Evolutionary conservation across 352 stramenopile genomes (phyloP), one percentile per base, ranked within the genome.

Genomic region (Pythium periplocum): DNA sequence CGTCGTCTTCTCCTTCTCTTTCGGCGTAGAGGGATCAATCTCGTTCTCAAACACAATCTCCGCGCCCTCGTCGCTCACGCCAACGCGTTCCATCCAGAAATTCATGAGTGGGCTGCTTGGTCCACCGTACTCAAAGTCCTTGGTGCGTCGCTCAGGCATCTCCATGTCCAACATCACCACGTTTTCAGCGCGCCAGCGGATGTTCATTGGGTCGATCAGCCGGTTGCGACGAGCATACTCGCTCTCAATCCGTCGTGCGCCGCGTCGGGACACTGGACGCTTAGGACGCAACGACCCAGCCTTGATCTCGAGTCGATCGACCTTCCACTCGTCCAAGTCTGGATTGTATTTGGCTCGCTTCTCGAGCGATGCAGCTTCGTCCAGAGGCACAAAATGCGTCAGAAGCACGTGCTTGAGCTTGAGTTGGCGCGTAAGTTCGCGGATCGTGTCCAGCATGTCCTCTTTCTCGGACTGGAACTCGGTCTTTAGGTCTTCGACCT

Each of bases 401-500:
- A 98, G 69, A 30, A 98, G 58, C 26, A 98, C 60, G 36, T 98
- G 83, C 66, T 98, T 98, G 33, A 98, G 80, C 70, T 98, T 98
- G 40, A 98, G 62, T 59, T 98, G 89, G 30, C 87, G 82, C 17
- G 87, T 96, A 39, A 98, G 75, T 58, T 98, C 86, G 8, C 96
- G 83, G 39, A 98, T 96, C 4, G 88, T 96, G 48, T 98, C 90
- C 26, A 98, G 79, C 82, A 98, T 96, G 59, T 98, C 93, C 57
- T 97, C 89, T 45, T 96, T 93, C 63, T 98, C 96, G 3, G 69
- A 66, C 68, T 98, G 84, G 61, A 98, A 98, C 65, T 98, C 95
- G 33, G 72, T 62, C 54, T 96, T 84, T 12, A 98, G 77, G 55
- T 98, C 95, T 48, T 96, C 83, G 6, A 98, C 82, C 56, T 98